Base-by-base conservation (phyloP, 768 basidiomycete genomes). In the Lentinus brumalis region DNA sequence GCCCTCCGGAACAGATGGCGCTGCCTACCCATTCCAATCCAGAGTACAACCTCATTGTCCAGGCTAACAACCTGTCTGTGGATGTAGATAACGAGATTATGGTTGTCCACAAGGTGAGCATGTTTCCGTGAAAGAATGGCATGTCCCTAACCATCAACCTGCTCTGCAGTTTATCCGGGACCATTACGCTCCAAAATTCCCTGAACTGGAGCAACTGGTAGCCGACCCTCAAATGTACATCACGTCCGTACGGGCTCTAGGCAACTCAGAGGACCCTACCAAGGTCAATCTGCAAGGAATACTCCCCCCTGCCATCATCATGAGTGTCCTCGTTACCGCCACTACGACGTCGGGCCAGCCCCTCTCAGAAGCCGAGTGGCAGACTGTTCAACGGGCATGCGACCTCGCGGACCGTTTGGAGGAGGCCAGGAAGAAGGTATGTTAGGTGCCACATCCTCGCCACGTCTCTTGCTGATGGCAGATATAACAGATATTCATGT, bases 61-160 rank as follows among this genome's bases (percentile, higher is more conserved):
- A 94, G 67, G 94, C 97, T 29, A 99, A 99, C 79, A 99, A 99
- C 75, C 79, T 98, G 59, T 94, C 95, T 2, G 97, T 99, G 45
- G 97, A 99, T 69, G 88, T 98, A 5, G 97, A 99, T 76, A 99
- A 99, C 68, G 97, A 99, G 74, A 93, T 98, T 56, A 81, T 99
- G 39, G 82, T 99, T 35, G 96, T 99, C 0, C 94, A 99, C 78
- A 99, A 99, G 82, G 94, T 84, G 67, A 64, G 75, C 70, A 8
- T 3, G 16, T 3, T 41, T 1, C 38, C 15, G 56, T 47, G 38
- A 49, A 42, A 21, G 15, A n/a, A 5, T 32, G 39, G 15, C 21
- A 2, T 30, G 54, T 69, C 57, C 69, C 71, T 59, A 67, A 60
- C 60, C 39, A 59, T 29, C 60, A 49, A 16, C 62, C 52, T 26